Percentiles rank a stretch among this genome's conserved stretches.
These are phyloP conservation scores for Candida dajiaensis DNA, from an alignment of 805 yeast species.

Conservation along the genomic window DNA sequence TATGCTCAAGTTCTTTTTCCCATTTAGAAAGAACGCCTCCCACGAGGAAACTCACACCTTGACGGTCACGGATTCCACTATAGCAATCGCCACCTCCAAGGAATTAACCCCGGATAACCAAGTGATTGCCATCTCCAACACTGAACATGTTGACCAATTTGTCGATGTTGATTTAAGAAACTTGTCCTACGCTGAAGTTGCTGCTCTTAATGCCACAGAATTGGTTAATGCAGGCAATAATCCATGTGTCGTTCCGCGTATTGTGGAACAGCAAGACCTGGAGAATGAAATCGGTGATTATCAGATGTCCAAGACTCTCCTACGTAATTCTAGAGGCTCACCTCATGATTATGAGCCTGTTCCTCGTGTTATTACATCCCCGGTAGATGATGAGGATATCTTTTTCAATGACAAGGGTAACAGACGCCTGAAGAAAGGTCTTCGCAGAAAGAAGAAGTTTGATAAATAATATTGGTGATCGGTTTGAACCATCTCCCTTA, in stretches of 20 bases:
- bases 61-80: background rate
- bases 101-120: background rate
- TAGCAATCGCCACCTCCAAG: background rate
- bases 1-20: background rate
- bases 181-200: conserved; percentile 50
- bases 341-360: background rate
- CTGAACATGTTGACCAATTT: conserved; percentile 33
- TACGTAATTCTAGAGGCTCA: background rate
- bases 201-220: conserved; percentile 23
- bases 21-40: background rate
- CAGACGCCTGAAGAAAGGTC: conserved; percentile 18
- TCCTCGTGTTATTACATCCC: too few species aligned
- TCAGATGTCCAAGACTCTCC: conserved; percentile 19
- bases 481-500: too few species aligned
- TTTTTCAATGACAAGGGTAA: conserved; percentile 16
- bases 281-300: conserved; percentile 14
- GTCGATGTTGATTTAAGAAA: conserved; percentile 40
- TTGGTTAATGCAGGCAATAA: background rate
- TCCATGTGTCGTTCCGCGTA: background rate
- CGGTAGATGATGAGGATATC: background rate
- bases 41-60: background rate
- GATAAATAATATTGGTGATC: background rate
- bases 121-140: background rate
- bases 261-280: conserved; percentile 14
- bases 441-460: conserved; percentile 7